phyloP scores from a whole-genome alignment of 441 rosid genomes.

The Arabidopsis hybrid region DNA sequence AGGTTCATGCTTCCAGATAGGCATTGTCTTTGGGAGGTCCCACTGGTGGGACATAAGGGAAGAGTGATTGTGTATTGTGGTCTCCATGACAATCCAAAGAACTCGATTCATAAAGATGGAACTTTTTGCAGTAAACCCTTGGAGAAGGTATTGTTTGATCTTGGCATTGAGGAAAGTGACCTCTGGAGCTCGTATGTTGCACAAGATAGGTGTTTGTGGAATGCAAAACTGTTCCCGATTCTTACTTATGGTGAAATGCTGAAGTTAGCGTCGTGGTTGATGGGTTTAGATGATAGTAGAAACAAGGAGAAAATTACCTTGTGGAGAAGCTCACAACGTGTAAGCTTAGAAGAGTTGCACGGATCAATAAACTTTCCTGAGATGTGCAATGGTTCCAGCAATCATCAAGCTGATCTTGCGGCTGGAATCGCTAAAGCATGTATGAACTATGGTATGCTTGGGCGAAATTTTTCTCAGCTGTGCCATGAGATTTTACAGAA shows the following conservation, averaged over 20 bases:
- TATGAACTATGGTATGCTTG: slow-evolving; percentile 87
- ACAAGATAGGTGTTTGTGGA: slow-evolving; percentile 91
- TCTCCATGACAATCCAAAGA: slow-evolving; percentile 94
- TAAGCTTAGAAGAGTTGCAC: slow-evolving; percentile 97
- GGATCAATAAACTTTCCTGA: slow-evolving; percentile 84
- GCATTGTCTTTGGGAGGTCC: slow-evolving; percentile 99
- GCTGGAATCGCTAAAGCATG: slow-evolving; percentile 95
- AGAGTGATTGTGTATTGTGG: slow-evolving; percentile 87
- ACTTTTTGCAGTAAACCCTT: slow-evolving; percentile 96
- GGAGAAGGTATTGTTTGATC: slow-evolving; percentile 73
- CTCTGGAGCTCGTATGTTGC: slow-evolving; percentile 64
- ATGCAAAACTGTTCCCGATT: slow-evolving; percentile 84
- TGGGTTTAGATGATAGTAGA: slow-evolving; percentile 72
- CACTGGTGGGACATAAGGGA: slow-evolving; percentile 71
- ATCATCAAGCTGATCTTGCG: slow-evolving; percentile 93
- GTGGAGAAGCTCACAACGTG: slow-evolving; percentile 82
- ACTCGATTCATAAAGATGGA: slow-evolving; percentile 64
- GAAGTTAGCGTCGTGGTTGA: slow-evolving; percentile 79
- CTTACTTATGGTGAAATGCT: slow-evolving; percentile 84
- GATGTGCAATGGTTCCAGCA: slow-evolving; percentile 84
- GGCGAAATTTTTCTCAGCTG: slow-evolving; percentile 78
- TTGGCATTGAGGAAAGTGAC: slow-evolving; percentile 73
- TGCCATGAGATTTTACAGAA: slow-evolving; percentile 87
- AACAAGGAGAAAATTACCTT: slow-evolving; percentile 51
- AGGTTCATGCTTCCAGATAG: slow-evolving; percentile 92